Conservation (phyloP, 1,284 basidiomycete genomes). For the Irpex sp. region DNA sequence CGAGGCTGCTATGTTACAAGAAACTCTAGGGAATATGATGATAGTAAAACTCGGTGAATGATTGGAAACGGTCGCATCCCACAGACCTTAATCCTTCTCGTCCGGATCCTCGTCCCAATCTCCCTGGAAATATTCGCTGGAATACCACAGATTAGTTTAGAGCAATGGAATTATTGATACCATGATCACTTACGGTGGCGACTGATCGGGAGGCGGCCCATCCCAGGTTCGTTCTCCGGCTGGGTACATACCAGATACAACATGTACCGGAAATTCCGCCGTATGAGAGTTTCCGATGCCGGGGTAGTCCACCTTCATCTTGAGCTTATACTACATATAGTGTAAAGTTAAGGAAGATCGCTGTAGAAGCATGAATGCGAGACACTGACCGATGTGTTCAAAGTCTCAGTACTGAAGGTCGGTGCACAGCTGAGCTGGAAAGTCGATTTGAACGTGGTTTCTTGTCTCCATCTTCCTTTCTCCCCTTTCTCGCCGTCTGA, state of each 20-base stretch:
- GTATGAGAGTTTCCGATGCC: conserved; percentile 11
- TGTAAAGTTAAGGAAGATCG: background rate
- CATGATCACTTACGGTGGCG: background rate
- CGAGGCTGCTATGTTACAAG: too few relatives aligned
- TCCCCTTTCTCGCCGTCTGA: conserved; percentile 1
- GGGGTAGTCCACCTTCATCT: conserved; percentile 11
- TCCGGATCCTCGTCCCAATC: background rate
- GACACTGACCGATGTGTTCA: background rate
- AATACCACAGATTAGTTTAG: background rate
- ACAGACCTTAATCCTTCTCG: background rate
- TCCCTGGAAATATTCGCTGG: background rate
- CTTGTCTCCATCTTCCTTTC: conserved; percentile 17
- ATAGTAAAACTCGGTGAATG: background rate
- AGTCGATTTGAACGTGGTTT: conserved; percentile 13
- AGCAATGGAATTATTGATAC: background rate
- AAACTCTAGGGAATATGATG: background rate
- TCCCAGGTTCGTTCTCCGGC: conserved; percentile 2
- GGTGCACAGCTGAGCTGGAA: conserved; percentile 9
- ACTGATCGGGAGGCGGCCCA: background rate
- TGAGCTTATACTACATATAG: conserved; percentile 3
- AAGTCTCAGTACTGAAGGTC: conserved; percentile 3
- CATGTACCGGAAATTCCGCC: conserved; percentile 1
- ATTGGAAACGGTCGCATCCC: background rate
- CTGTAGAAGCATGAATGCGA: background rate
- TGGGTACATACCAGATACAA: conserved; percentile 4